Evolutionary conservation across 139 green algal species (phyloP).

Genomic region (Pleodorina starrii): DNA sequence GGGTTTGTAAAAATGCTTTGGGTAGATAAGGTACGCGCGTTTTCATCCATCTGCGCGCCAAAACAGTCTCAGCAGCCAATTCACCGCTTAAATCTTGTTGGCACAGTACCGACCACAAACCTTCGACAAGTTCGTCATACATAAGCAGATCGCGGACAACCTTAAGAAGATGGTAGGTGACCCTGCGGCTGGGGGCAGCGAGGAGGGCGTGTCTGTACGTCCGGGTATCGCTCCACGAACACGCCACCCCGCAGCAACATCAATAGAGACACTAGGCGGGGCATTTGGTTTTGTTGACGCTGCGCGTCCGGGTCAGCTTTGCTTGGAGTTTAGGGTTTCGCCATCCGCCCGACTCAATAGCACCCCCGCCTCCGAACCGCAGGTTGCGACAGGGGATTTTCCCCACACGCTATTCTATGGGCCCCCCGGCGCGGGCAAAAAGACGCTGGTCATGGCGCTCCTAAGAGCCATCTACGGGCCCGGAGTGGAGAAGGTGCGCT

Average conservation of each 20-base stretch:
- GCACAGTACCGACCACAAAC: constrained; percentile 88
- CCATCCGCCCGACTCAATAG: no score
- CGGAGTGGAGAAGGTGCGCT: constrained; percentile 90
- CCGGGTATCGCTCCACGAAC: no score
- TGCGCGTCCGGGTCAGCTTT: no score
- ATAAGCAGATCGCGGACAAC: constrained; percentile 84
- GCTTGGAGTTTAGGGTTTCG: no score
- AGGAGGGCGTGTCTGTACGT: no score
- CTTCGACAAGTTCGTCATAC: constrained; percentile 87
- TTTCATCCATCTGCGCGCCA: not conserved
- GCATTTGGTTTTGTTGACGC: no score
- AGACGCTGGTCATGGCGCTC: constrained; percentile 93
- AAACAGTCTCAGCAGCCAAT: not conserved
- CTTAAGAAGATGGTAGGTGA: constrained; percentile 92
- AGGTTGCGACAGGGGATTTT: constrained; percentile 92
- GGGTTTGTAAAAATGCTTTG: constrained; percentile 74
- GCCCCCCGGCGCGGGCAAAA: constrained; percentile 95
- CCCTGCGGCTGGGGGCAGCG: no score
- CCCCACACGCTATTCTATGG: constrained; percentile 98
- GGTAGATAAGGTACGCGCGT: constrained; percentile 80
- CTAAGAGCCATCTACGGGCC: constrained; percentile 94
- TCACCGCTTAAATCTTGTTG: not conserved
- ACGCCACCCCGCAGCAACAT: no score
- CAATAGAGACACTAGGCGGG: no score
- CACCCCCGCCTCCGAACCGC: constrained; percentile 5